Conservation (phyloP, 1,139 yeast species). For the Hemisphaericaspora xylanilytica region DNA sequence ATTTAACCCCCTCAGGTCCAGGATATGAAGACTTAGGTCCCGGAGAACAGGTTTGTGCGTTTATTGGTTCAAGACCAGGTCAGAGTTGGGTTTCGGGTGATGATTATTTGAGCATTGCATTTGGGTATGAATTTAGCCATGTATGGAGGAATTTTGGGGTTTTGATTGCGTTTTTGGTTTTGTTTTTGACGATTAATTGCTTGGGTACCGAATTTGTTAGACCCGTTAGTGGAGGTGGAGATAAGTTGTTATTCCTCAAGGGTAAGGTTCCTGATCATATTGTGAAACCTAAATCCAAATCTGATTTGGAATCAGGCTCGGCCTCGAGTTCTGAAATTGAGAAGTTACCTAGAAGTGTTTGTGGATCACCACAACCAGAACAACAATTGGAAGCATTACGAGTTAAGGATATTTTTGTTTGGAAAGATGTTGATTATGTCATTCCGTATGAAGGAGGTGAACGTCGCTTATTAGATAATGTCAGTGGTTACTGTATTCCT, state of each 20-base stretch:
- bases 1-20: slow-evolving; percentile 51
- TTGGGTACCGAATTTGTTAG: slow-evolving; percentile 50
- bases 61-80: slow-evolving; percentile 49
- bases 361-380: slow-evolving; percentile 18
- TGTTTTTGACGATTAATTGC: slow-evolving; percentile 45
- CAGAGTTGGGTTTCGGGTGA: slow-evolving; percentile 47
- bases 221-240: slow-evolving; percentile 57
- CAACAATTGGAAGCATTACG: slow-evolving; percentile 21
- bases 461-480: slow-evolving; percentile 50
- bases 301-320: slow-evolving; percentile 15
- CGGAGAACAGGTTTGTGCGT: slow-evolving; percentile 49
- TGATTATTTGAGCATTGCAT: slow-evolving; percentile 42
- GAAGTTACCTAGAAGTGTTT: slow-evolving; percentile 28
- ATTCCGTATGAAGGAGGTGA: slow-evolving; percentile 40
- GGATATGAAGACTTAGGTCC: slow-evolving; percentile 40
- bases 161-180: slow-evolving; percentile 52
- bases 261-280: slow-evolving; percentile 45
- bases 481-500: slow-evolving; percentile 66
- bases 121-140: slow-evolving; percentile 42
- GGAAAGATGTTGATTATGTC: slow-evolving; percentile 44
- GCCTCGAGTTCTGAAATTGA: slow-evolving; percentile 27
- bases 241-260: slow-evolving; percentile 53
- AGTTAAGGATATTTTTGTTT: slow-evolving; percentile 35
- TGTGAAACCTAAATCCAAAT: slow-evolving; percentile 20
- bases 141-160: slow-evolving; percentile 71